Base-by-base conservation (phyloP, 192 early-diverging fungal species). In the Podila minutissima region DNA sequence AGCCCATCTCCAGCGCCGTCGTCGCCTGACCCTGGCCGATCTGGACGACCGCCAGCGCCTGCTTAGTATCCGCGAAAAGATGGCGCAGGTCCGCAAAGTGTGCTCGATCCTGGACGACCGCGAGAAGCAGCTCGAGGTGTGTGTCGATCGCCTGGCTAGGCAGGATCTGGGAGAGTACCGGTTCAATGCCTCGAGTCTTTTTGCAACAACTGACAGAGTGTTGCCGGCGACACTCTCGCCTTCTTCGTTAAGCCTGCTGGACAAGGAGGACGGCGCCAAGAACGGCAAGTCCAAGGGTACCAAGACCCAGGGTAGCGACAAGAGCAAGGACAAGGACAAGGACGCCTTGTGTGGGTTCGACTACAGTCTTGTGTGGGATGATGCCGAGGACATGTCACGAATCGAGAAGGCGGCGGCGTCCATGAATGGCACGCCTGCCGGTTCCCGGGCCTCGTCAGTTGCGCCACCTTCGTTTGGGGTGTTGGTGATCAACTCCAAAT, bases 291-390 rank as follows among this genome's bases (percentile, higher is more conserved):
- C 64, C 51, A 75, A 66, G 35, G 57, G n/a, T n/a, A 48, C 41
- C 59, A 71, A 58, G 41, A 32, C 48, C 28, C 77, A 71, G 28
- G 72, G 46, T 37, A 51, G 7, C 37, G 37, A 11, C 32, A 57
- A 33, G n/a, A 55, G 35, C 26, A 72, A 75, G 63, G 68, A 75
- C 4, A 66, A 70, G 60, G 79, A 83, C 12, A 74, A 82, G 31
- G 83, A 83, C 12, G 53, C 53, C 12, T 37, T 82, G 2, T 88
- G 87, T 69, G 87, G 85, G 3, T 88, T 86, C 69, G 87, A 88
- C 35, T 76, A 73, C 35, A 74, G 87, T 48, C 75, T 88, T 32
- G 48, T 82, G 0, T 84, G 85, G 87, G 71, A 83, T 28, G 76
- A 85, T 17, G 61, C 49, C 10, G 67, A 74, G 35, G 76, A 81